Evolutionary conservation across 2,329 filamentous ascomycete genomes (phyloP).

Genomic region (Neonectria hederae): DNA sequence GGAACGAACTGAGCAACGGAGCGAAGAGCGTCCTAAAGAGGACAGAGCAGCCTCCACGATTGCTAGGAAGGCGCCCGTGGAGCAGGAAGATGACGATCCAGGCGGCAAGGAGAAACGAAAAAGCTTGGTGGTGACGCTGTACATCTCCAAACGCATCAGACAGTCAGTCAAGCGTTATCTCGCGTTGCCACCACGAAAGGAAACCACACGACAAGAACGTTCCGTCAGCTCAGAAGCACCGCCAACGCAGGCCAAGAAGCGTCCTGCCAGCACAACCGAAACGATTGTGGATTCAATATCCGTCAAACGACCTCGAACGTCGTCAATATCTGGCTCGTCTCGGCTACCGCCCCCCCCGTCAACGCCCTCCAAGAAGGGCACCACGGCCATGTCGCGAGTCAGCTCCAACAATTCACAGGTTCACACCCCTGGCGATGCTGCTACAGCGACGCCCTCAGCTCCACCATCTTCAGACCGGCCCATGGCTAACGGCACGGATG

Average conservation of each 20-base stretch:
- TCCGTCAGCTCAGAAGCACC: slow-evolving; percentile 53
- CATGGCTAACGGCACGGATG: slow-evolving; percentile 47
- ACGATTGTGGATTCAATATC: slow-evolving; percentile 48
- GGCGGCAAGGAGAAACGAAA: slow-evolving; percentile 35
- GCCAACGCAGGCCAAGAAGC: slow-evolving; percentile 56
- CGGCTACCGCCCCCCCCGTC: slow-evolving; percentile 55
- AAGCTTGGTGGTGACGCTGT: slow-evolving; percentile 56
- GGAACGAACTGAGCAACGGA: slow-evolving; percentile 29
- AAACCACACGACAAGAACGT: slow-evolving; percentile 44
- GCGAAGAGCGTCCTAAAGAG: slow-evolving; percentile 35
- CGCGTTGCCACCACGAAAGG: slow-evolving; percentile 54
- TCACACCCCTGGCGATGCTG: slow-evolving; percentile 60
- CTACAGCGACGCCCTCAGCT: slow-evolving; percentile 46
- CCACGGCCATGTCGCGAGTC: slow-evolving; percentile 62
- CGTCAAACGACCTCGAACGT: slow-evolving; percentile 54
- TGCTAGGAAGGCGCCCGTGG: slow-evolving; percentile 40
- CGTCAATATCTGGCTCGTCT: slow-evolving; percentile 50
- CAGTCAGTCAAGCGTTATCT: slow-evolving; percentile 59
- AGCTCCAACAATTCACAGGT: slow-evolving; percentile 63
- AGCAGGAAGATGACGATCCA: slow-evolving; percentile 45
- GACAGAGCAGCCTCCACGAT: slow-evolving; percentile 27
- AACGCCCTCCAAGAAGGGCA: slow-evolving; percentile 62
- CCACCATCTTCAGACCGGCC: slow-evolving; percentile 41
- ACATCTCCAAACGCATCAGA: slow-evolving; percentile 58
- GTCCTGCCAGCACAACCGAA: slow-evolving; percentile 54